A percentile compares a stretch with the other conserved stretches of the same genome.
Evolutionary conservation across 768 basidiomycete genomes (phyloP).

Genomic region (Trametes cingulata): DNA sequence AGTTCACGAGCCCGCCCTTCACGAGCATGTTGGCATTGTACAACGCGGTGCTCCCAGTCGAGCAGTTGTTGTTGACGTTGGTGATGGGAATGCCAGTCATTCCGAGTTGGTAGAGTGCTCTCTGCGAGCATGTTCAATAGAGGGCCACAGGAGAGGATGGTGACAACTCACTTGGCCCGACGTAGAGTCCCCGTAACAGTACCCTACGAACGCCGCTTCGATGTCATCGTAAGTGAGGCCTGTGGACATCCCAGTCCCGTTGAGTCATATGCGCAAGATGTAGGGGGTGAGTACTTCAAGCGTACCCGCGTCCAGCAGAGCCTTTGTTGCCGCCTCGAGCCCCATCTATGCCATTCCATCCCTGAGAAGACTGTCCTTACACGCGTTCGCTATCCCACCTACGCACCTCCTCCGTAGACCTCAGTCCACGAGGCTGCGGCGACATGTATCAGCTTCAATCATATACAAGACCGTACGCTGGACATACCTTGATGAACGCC

Average conservation of each 20-base stretch:
- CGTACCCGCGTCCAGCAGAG: slow-evolving; percentile 78
- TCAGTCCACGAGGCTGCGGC: slow-evolving; percentile 61
- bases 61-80: slow-evolving; percentile 89
- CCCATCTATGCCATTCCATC: slow-evolving; percentile 59
- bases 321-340: slow-evolving; percentile 84
- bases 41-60: slow-evolving; percentile 78
- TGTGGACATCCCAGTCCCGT: slow-evolving; percentile 26
- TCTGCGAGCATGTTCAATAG: slow-evolving; percentile 37
- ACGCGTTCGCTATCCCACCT: slow-evolving; percentile 27
- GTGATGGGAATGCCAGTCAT: slow-evolving; percentile 82
- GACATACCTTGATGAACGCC: slow-evolving; percentile 70
- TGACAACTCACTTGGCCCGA: slow-evolving; percentile 58
- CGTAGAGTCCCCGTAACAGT: slow-evolving; percentile 80
- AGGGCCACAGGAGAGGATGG: not conserved
- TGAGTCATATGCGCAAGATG: not conserved
- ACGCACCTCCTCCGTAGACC: slow-evolving; percentile 69
- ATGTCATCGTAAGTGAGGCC: slow-evolving; percentile 83
- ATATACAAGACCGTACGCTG: not conserved
- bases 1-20: slow-evolving; percentile 68
- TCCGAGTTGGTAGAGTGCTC: slow-evolving; percentile 80
- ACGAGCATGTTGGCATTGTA: slow-evolving; percentile 73
- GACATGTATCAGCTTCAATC: slow-evolving; percentile 10
- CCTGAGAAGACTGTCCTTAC: not conserved
- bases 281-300: not conserved
- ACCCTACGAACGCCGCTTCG: slow-evolving; percentile 74